Conservation (phyloP, 202 grass and related monocot species). For the Carex arenaria region DNA sequence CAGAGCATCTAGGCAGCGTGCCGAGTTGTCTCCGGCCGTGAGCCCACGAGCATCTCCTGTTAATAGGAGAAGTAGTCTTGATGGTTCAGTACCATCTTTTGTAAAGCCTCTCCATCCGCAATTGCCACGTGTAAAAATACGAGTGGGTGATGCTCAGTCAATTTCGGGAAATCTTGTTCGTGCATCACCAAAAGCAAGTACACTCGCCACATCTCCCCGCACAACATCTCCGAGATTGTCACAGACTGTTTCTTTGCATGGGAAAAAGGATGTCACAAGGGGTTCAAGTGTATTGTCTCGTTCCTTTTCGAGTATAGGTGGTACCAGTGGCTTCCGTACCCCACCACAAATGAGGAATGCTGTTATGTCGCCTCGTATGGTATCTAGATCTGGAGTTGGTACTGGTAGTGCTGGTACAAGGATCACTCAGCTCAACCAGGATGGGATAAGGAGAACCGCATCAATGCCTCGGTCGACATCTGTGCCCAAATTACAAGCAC, state of each 20-base stretch:
- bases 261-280: background rate
- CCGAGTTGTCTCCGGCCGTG: background rate
- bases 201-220: background rate
- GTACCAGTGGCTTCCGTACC: background rate
- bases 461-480: conserved; percentile 11
- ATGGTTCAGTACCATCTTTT: background rate
- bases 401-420: background rate
- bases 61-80: conserved; percentile 22
- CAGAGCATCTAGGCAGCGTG: background rate
- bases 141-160: background rate
- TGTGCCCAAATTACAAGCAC: background rate
- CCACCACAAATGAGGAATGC: background rate
- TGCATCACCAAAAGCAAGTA: background rate
- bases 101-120: background rate
- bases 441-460: background rate
- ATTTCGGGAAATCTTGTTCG: background rate
- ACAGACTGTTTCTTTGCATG: background rate
- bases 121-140: conserved; percentile 11
- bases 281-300: conserved; percentile 6
- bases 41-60: background rate
- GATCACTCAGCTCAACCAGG: background rate
- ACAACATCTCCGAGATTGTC: background rate
- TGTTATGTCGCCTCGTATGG: background rate
- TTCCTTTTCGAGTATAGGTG: background rate
- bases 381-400: background rate